Conservation (phyloP, 2,329 filamentous ascomycete species). For the Paecilomyces niveus region DNA sequence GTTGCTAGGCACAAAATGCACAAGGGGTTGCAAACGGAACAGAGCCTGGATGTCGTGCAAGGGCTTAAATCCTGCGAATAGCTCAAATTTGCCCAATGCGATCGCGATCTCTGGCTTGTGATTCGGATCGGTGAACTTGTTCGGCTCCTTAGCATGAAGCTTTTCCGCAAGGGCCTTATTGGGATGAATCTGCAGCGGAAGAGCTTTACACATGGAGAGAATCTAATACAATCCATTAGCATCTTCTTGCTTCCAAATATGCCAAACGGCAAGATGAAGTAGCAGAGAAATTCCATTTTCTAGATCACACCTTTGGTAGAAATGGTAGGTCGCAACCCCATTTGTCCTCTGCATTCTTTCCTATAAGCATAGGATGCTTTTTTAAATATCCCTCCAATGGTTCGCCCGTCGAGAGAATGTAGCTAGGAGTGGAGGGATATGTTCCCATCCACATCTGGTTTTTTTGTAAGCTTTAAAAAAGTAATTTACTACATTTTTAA, state of each 20-base stretch:
- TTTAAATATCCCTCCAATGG: slow-evolving; percentile 59
- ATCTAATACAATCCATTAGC: slow-evolving; percentile 38
- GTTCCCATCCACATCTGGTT: slow-evolving; percentile 66
- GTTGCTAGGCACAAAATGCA: slow-evolving; percentile 45
- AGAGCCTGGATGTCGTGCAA: slow-evolving; percentile 52
- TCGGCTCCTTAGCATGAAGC: slow-evolving; percentile 57
- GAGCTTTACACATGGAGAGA: slow-evolving; percentile 66
- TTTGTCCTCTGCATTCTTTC: slow-evolving; percentile 53
- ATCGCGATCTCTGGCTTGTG: slow-evolving; percentile 77
- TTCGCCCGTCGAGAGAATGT: slow-evolving; percentile 55
- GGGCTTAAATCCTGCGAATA: slow-evolving; percentile 69
- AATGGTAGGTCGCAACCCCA: slow-evolving; percentile 63
- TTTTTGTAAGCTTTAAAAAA: background rate
- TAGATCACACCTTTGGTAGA: slow-evolving; percentile 54
- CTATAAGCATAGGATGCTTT: slow-evolving; percentile 57
- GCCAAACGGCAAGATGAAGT: too few relatives aligned
- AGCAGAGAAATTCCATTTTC: background rate
- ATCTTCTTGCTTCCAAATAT: background rate
- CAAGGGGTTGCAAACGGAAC: slow-evolving; percentile 48
- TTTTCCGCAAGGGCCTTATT: slow-evolving; percentile 59
- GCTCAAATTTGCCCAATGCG: slow-evolving; percentile 63
- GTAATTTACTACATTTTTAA: background rate
- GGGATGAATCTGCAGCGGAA: slow-evolving; percentile 69
- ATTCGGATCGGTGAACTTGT: slow-evolving; percentile 63
- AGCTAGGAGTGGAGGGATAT: slow-evolving; percentile 63